Evolutionary conservation across 176 grass and related monocot species (phyloP).

Genomic region (Aegilops tauschii): DNA sequence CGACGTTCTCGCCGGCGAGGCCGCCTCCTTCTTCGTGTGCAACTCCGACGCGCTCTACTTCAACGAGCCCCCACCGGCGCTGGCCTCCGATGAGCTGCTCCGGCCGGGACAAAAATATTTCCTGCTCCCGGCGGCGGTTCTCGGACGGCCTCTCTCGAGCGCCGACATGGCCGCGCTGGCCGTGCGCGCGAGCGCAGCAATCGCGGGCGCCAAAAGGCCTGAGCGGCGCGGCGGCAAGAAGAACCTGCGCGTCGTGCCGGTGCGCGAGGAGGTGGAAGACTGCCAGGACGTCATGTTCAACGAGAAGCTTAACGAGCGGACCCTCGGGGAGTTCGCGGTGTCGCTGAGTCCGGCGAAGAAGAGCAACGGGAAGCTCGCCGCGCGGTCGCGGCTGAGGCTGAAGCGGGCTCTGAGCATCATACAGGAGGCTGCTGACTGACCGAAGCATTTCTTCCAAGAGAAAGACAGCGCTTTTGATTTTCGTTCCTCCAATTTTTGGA

Average conservation of each 20-base stretch:
- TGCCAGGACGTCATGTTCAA: not conserved
- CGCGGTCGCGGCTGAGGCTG: constrained; percentile 26
- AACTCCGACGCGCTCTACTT: constrained; percentile 68
- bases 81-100: constrained; percentile 29
- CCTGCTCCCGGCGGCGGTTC: constrained; percentile 41
- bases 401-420: constrained; percentile 44
- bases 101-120: constrained; percentile 50
- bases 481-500: not conserved
- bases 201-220: not conserved
- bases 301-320: constrained; percentile 42
- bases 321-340: constrained; percentile 25
- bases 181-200: constrained; percentile 44
- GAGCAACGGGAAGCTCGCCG: not conserved
- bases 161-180: constrained; percentile 56
- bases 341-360: not conserved
- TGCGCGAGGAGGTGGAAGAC: not conserved
- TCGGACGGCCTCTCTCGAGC: constrained; percentile 18
- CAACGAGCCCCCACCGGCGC: constrained; percentile 18
- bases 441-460: not conserved
- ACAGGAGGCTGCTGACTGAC: constrained; percentile 36
- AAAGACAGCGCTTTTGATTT: not conserved
- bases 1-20: not conserved
- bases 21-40: constrained; percentile 46
- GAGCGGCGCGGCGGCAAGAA: not conserved
- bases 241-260: constrained; percentile 31